Evolutionary conservation across 2,329 filamentous ascomycete species (phyloP), one percentile per base, ranked within the genome.

Genomic region (Diaporthe caulivora): DNA sequence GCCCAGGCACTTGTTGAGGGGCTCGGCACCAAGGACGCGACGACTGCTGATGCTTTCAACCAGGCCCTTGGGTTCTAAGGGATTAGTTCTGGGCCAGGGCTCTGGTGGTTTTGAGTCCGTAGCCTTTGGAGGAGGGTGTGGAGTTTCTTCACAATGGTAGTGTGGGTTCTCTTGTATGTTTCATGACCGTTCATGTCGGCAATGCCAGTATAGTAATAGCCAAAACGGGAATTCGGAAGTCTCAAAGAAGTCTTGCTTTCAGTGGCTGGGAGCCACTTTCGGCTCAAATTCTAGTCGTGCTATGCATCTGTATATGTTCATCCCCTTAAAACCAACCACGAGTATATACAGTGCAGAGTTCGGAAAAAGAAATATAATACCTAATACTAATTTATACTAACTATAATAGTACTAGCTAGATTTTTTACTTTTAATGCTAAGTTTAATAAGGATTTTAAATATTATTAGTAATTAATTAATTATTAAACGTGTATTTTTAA

Each of bases 1-100:
- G 89, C 87, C 2, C 81, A 89, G 78, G 83, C 86, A 1, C 79
- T 86, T 80, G 87, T 92, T 64, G 75, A 83, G 77, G 85, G 85
- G 0, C 80, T 87, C 9, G 87, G 86, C 3, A 87, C 86, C 44
- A 83, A 82, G 75, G 86, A 89, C 77, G 83, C 81, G 18, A 82
- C 80, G 18, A 88, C 86, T 7, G 88, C 87, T 2, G 81, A 86
- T 76, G 84, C 84, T 1, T 90, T 85, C 79, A 87, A 87, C 78
- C 40, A 77, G 9, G 82, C 81, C 15, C 76, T 85, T 40, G 83
- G 83, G 2, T 82, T 85, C 74, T 83, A 80, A 76, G 70, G 24
- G 7, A 17, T 10, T n/a, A 1, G n/a, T 1, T 6, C 24, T 26
- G 26, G n/a, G 1, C 26, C 15, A 8, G 10, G 29, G 47, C 29